A percentile compares a stretch with the other conserved stretches of the same genome.
Evolutionary conservation across 805 yeast species (phyloP).

Genomic region (Metschnikowia arizonensis): DNA sequence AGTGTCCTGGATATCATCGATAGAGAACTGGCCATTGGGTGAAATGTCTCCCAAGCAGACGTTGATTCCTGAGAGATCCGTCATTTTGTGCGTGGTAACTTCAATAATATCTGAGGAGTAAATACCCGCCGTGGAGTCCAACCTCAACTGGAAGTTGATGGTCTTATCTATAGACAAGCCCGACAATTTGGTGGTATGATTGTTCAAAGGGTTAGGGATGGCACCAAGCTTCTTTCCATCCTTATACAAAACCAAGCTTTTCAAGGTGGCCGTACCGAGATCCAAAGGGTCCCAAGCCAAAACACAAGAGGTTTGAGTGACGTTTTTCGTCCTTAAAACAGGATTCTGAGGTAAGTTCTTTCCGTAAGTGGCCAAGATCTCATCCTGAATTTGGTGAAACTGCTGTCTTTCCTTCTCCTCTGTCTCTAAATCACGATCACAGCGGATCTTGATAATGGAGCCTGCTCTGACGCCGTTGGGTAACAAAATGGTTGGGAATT

Average conservation of each 20-base stretch:
- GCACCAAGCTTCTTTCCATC: constrained; percentile 70
- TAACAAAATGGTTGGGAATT: constrained; percentile 89
- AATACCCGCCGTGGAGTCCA: constrained; percentile 89
- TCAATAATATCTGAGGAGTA: constrained; percentile 63
- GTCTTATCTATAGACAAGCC: constrained; percentile 85
- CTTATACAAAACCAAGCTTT: constrained; percentile 72
- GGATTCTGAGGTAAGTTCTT: constrained; percentile 69
- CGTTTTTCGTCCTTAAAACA: constrained; percentile 61
- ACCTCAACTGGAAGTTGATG: constrained; percentile 72
- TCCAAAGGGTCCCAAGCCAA: constrained; percentile 89
- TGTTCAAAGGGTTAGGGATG: constrained; percentile 77
- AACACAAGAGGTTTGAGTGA: constrained; percentile 92
- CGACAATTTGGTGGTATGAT: constrained; percentile 79
- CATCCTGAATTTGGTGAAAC: constrained; percentile 67
- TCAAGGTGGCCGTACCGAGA: constrained; percentile 76
- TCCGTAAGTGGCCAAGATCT: constrained; percentile 71
- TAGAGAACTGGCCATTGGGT: constrained; percentile 43
- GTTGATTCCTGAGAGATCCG: constrained; percentile 88
- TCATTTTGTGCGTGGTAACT: constrained; percentile 90
- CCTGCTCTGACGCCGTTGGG: constrained; percentile 93
- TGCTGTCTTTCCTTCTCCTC: constrained; percentile 56
- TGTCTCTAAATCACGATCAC: constrained; percentile 69
- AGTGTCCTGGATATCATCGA: constrained; percentile 55
- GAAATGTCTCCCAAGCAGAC: constrained; percentile 83
- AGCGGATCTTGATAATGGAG: constrained; percentile 78